A percentile compares a stretch with the other conserved stretches of the same genome.
These are phyloP conservation scores for Podaxis mareebaensis DNA, from an alignment of 768 basidiomycete genomes.

Conservation along the genomic window DNA sequence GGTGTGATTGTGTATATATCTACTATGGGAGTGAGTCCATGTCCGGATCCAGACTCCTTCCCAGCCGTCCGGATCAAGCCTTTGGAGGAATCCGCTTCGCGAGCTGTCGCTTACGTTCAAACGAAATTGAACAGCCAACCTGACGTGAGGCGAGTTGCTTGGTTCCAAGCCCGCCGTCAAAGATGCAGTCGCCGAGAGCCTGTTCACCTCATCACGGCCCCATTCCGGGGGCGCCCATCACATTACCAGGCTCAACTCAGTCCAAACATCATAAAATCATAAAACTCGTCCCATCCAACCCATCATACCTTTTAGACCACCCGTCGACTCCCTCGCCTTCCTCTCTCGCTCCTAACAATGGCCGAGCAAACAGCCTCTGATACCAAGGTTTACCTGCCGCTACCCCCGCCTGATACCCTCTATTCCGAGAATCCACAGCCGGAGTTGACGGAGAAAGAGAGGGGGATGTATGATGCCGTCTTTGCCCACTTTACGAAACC, in stretches of 20 bases:
- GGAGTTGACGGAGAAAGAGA: constrained; percentile 8
- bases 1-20: no score
- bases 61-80: no score
- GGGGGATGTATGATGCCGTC: constrained; percentile 9
- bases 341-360: not conserved
- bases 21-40: no score
- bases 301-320: not conserved
- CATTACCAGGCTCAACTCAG: not conserved
- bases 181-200: no score
- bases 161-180: no score
- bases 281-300: not conserved
- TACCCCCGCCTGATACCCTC: constrained; percentile 13
- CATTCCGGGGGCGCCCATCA: not conserved
- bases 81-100: no score
- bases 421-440: constrained; percentile 12
- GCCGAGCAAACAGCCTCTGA: not conserved
- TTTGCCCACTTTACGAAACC: constrained; percentile 5
- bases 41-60: no score
- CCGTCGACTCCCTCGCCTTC: not conserved
- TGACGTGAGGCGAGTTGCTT: no score
- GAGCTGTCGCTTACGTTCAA: no score
- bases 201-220: not conserved
- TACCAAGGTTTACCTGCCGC: constrained; percentile 8
- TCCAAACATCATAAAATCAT: not conserved
- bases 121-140: no score